Evolutionary conservation across 352 stramenopile species (phyloP), one percentile per base, ranked within the genome.

Genomic region (Phytophthora pisi): DNA sequence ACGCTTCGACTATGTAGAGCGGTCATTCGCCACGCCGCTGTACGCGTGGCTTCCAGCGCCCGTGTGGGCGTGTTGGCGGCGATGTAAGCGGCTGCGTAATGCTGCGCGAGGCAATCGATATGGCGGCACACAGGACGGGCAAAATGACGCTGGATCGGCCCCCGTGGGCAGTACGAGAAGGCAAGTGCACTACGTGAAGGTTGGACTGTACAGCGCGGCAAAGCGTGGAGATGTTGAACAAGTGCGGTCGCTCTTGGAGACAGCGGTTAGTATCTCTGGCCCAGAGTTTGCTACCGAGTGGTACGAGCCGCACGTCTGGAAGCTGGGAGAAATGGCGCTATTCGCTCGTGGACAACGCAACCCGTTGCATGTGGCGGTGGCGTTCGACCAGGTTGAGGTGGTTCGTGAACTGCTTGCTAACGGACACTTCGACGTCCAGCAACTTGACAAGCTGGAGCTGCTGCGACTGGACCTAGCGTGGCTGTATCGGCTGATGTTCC

Each of bases 361-460:
- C 38, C 87, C 87, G 2, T 73, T 95, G 34, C 87, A 95, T 20
- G 82, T 91, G 4, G 87, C 87, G 0, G 71, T 93, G 9, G 75
- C 87, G 18, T 93, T 91, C 55, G 84, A 91, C 57, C 83, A 91
- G 26, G 58, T 80, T 0, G 78, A 89, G 16, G 71, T 91, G 57
- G 84, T 91, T 16, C 70, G 82, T n/a, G 78, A 86, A 51, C 54
- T 95, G 51, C 66, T 95, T 18, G 64, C 72, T 20, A 75, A 82
- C 40, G 75, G 68, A 1, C 69, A 71, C 5, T 95, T 95, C 60
- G 86, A 95, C 50, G 77, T 91, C 15, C 75, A 92, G 24, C 69
- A 86, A 34, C 51, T 84, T 5, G 87, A 95, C 34, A 93, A 93
- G 63, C 83, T 95, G 50, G 84, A 93, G 56, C 59, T 90, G 20